These are phyloP conservation scores for Rhizophagus clarus DNA, from an alignment of 192 early-diverging fungal species.

Conservation along the genomic window DNA sequence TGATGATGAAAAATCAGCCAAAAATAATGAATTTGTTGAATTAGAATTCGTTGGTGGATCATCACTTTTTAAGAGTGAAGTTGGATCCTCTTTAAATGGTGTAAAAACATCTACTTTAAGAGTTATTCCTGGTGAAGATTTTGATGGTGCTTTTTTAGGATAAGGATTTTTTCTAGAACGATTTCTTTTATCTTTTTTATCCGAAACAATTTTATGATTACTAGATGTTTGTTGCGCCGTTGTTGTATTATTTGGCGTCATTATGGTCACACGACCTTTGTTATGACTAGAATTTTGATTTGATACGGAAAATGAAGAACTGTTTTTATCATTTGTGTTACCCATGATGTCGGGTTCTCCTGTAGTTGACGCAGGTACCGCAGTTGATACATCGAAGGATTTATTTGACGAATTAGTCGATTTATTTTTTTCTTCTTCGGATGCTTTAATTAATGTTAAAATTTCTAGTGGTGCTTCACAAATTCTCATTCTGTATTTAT, in stretches of 20 bases:
- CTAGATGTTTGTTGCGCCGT: background rate
- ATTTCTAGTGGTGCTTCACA: constrained; percentile 7
- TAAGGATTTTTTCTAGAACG: constrained; percentile 25
- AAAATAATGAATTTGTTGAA: background rate
- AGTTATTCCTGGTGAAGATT: constrained; percentile 7
- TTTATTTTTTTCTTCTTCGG: background rate
- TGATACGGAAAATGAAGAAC: background rate
- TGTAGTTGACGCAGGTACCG: background rate
- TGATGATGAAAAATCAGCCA: background rate
- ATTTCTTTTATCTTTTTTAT: background rate
- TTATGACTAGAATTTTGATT: background rate
- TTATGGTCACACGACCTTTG: constrained; percentile 7
- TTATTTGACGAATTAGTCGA: background rate
- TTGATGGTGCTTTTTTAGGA: constrained; percentile 4
- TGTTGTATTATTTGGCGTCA: background rate
- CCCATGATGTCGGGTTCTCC: constrained; percentile 13
- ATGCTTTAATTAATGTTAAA: background rate
- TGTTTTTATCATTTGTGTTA: background rate
- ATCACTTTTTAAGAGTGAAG: background rate
- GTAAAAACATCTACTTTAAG: constrained; percentile 1
- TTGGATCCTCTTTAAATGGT: background rate
- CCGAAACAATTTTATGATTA: background rate
- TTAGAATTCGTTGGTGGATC: background rate
- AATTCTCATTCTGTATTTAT: background rate
- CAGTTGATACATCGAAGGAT: background rate